Evolutionary conservation across 2,329 filamentous ascomycete genomes (phyloP).

Genomic region (Endothia cerciana): DNA sequence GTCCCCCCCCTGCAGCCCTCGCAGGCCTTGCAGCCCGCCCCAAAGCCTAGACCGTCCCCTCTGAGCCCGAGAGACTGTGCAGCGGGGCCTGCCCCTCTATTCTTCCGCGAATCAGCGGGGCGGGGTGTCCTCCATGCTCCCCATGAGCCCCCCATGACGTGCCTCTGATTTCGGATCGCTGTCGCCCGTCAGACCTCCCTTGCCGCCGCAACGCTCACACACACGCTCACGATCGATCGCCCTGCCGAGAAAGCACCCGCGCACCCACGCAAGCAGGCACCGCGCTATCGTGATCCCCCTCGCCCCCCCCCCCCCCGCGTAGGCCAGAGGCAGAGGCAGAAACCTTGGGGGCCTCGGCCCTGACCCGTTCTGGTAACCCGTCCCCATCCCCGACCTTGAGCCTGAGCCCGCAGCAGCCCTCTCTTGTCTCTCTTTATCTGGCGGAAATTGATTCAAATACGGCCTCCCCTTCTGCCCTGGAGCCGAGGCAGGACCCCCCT

Average conservation of each 20-base stretch:
- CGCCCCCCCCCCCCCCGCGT: too few relatives aligned
- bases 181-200: conserved; percentile 6
- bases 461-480: conserved; percentile 20
- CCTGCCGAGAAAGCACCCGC: not conserved
- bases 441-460: conserved; percentile 25
- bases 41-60: conserved; percentile 8
- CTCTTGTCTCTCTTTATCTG: conserved; percentile 3
- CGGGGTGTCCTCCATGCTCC: too few relatives aligned
- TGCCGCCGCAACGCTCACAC: not conserved
- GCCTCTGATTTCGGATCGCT: conserved; percentile 14
- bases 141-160: conserved; percentile 20
- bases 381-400: too few relatives aligned
- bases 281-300: too few relatives aligned
- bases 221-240: conserved; percentile 3
- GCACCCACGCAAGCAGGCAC: not conserved
- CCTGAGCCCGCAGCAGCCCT: not conserved
- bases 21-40: conserved; percentile 4
- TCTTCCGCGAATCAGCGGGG: conserved; percentile 19
- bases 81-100: conserved; percentile 7
- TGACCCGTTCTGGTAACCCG: conserved; percentile 6
- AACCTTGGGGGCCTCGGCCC: not conserved
- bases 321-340: not conserved
- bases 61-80: conserved; percentile 14
- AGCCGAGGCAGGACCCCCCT: conserved; percentile 10
- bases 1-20: not conserved